Percentiles rank a stretch among this genome's conserved stretches.
Conservation (phyloP, 129 eudicot species). For the Sambucus nigra region DNA sequence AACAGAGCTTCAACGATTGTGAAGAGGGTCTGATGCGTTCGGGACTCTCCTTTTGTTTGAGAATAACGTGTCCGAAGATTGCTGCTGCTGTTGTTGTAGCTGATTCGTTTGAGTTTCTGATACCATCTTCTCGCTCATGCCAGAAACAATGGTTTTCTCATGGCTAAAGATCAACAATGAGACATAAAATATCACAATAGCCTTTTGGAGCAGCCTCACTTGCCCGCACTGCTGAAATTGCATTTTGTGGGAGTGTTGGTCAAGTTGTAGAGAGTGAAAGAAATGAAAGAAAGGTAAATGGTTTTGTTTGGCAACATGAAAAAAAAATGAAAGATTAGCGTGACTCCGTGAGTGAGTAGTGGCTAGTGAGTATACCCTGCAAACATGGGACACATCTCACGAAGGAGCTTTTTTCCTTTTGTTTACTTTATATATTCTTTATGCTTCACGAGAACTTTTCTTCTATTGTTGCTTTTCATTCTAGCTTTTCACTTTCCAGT, state of each 20-base stretch:
- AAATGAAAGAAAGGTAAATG: background rate
- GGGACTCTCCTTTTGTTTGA: conserved; percentile 44
- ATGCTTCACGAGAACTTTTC: conserved; percentile 3
- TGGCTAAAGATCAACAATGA: conserved; percentile 1
- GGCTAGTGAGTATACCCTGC: conserved; percentile 21
- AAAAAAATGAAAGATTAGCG: conserved; percentile 16
- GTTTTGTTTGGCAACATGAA: conserved; percentile 8
- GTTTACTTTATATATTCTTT: conserved; percentile 2
- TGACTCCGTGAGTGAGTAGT: conserved; percentile 14
- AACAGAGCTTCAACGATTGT: conserved; percentile 19
- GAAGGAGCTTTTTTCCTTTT: conserved; percentile 6
- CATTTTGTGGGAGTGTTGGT: conserved; percentile 12
- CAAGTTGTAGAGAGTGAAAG: background rate
- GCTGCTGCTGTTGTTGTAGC: conserved; percentile 9
- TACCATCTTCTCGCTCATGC: conserved; percentile 8
- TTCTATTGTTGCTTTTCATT: background rate
- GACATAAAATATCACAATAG: background rate
- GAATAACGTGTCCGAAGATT: conserved; percentile 13
- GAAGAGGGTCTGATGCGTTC: conserved; percentile 46
- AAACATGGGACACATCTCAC: conserved; percentile 40
- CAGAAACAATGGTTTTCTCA: conserved; percentile 3
- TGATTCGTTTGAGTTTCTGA: conserved; percentile 10
- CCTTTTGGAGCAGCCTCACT: conserved; percentile 1
- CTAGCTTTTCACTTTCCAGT: conserved; percentile 6
- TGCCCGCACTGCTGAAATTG: conserved; percentile 11